Percentiles rank a stretch among this genome's conserved stretches.
Evolutionary conservation across 2,329 filamentous ascomycete genomes (phyloP).

Genomic region (Trichoderma sp.): DNA sequence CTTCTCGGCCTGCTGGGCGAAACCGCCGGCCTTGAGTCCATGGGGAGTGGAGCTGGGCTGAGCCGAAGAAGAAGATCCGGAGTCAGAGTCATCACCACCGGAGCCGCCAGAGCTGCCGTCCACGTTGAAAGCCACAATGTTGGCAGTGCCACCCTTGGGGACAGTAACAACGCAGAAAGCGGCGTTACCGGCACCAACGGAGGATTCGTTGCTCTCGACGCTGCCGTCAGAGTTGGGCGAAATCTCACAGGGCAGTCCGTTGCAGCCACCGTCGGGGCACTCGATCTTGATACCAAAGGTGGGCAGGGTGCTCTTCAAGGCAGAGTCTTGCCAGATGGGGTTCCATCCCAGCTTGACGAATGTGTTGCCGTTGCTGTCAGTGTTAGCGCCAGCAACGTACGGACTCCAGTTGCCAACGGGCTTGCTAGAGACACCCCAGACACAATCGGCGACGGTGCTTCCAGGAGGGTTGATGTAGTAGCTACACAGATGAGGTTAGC

Average conservation of each 20-base stretch:
- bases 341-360: constrained; percentile 78
- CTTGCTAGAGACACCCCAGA: constrained; percentile 65
- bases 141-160: constrained; percentile 62
- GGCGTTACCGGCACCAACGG: constrained; percentile 64
- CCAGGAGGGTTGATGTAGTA: constrained; percentile 80
- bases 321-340: constrained; percentile 63
- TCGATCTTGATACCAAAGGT: constrained; percentile 68
- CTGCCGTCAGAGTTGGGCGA: constrained; percentile 60
- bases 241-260: constrained; percentile 72
- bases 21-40: constrained; percentile 21
- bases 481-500: constrained; percentile 37
- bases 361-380: constrained; percentile 60
- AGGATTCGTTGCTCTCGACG: constrained; percentile 54
- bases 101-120: constrained; percentile 31
- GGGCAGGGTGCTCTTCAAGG: constrained; percentile 57
- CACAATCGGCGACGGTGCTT: constrained; percentile 60
- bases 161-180: constrained; percentile 77
- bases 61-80: constrained; percentile 3
- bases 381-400: constrained; percentile 75
- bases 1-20: constrained; percentile 10
- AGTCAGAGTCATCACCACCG: constrained; percentile 23
- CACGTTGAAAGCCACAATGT: constrained; percentile 61
- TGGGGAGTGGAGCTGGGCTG: not conserved
- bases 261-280: constrained; percentile 64
- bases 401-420: constrained; percentile 74